A percentile compares a stretch with the other conserved stretches of the same genome.
Evolutionary conservation across 225 moss, liverwort and hornwort genomes (phyloP).

Genomic region (Pleurozium schreberi): DNA sequence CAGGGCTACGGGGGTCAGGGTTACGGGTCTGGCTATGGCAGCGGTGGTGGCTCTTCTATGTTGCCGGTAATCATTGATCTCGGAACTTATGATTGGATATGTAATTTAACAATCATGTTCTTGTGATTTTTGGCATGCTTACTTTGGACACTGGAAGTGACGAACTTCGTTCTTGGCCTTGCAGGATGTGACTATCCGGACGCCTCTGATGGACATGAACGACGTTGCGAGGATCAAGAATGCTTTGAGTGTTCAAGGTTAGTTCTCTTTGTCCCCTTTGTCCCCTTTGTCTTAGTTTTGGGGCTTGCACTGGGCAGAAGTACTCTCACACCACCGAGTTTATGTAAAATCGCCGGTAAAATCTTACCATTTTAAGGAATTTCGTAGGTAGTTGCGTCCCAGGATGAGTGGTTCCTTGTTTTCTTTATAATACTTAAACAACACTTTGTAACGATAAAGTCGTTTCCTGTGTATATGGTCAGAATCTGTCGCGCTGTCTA

Average conservation of each 20-base stretch:
- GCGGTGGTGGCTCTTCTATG: neutral
- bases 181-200: conserved; percentile 31
- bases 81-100: neutral
- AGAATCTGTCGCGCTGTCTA: neutral
- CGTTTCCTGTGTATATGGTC: neutral
- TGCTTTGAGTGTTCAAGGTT: conserved; percentile 17
- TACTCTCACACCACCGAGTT: neutral
- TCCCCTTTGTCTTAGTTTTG: neutral
- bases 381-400: neutral
- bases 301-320: neutral
- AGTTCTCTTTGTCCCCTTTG: neutral
- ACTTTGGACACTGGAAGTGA: neutral
- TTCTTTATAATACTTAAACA: neutral
- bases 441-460: neutral
- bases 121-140: neutral
- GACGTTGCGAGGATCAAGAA: conserved; percentile 35
- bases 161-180: neutral
- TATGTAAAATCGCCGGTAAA: neutral
- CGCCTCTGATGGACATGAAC: conserved; percentile 24
- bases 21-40: neutral
- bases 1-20: neutral
- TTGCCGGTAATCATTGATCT: conserved; percentile 1
- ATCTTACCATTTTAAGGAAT: neutral
- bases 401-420: neutral
- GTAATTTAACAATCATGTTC: neutral